These are phyloP conservation scores for Trametes punicea DNA, from an alignment of 768 basidiomycete species.

Conservation along the genomic window DNA sequence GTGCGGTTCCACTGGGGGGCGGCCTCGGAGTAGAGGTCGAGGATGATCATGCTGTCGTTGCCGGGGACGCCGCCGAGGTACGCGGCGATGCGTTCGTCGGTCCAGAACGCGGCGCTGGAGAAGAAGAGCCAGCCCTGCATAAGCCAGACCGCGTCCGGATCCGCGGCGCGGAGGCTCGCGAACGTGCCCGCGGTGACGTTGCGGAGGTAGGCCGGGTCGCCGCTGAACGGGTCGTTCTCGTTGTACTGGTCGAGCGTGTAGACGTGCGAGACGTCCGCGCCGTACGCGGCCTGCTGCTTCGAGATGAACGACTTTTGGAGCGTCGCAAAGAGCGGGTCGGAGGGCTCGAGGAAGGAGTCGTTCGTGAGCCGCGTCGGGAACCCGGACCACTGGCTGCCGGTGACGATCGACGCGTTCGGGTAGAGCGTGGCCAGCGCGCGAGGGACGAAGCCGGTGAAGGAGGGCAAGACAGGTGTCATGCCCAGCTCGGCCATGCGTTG, in stretches of 20 bases:
- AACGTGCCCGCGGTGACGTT: conserved; percentile 35
- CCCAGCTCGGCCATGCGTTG: conserved; percentile 39
- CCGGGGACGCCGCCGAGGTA: conserved; percentile 38
- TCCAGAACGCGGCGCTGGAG: conserved; percentile 36
- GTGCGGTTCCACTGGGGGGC: conserved; percentile 42
- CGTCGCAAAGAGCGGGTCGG: conserved; percentile 35
- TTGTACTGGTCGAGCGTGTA: conserved; percentile 46
- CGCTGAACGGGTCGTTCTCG: conserved; percentile 38
- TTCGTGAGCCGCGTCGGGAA: conserved; percentile 35
- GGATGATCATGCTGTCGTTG: conserved; percentile 38
- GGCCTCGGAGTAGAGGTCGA: conserved; percentile 40
- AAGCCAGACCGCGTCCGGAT: conserved; percentile 40
- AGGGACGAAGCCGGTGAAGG: conserved; percentile 43
- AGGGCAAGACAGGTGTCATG: conserved; percentile 41
- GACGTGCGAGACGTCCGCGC: conserved; percentile 35
- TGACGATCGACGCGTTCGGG: conserved; percentile 35
- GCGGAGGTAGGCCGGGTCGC: conserved; percentile 32
- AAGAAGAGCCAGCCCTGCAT: conserved; percentile 45
- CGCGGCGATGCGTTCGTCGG: conserved; percentile 36
- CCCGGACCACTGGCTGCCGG: conserved; percentile 35
- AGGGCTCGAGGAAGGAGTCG: conserved; percentile 40
- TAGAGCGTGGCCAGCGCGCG: conserved; percentile 29
- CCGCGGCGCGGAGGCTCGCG: conserved; percentile 36
- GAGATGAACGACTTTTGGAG: conserved; percentile 38
- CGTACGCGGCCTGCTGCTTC: conserved; percentile 37